phyloP scores from a whole-genome alignment of 2,329 filamentous ascomycete species.

The Diaporthe helianthi region DNA sequence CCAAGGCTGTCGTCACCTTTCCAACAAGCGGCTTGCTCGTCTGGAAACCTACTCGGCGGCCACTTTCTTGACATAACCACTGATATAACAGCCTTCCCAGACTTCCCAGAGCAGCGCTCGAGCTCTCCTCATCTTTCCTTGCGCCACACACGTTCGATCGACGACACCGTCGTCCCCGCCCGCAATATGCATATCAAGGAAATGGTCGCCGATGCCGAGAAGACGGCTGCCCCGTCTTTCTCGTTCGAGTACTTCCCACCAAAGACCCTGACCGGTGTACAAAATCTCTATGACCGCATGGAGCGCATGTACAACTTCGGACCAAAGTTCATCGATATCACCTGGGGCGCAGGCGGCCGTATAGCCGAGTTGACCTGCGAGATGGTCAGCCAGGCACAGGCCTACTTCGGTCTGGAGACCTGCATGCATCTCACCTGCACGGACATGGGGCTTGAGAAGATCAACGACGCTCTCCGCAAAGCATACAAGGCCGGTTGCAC shows the following conservation, averaged over 20 bases:
- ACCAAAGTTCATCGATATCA: slow-evolving; percentile 96
- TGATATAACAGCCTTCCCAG: slow-evolving; percentile 20
- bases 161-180: slow-evolving; percentile 13
- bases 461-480: slow-evolving; percentile 84
- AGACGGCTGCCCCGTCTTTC: slow-evolving; percentile 83
- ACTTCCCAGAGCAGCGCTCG: background rate
- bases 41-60: slow-evolving; percentile 4
- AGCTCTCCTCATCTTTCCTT: background rate
- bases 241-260: slow-evolving; percentile 99
- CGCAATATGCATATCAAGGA: slow-evolving; percentile 91
- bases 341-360: slow-evolving; percentile 94
- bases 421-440: slow-evolving; percentile 99
- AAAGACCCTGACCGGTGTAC: slow-evolving; percentile 95
- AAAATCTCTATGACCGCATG: slow-evolving; percentile 99
- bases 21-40: background rate
- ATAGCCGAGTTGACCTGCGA: slow-evolving; percentile 93
- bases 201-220: slow-evolving; percentile 84
- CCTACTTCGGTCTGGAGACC: slow-evolving; percentile 93
- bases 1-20: background rate
- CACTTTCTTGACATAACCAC: slow-evolving; percentile 1
- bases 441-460: slow-evolving; percentile 92
- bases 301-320: slow-evolving; percentile 97
- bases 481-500: slow-evolving; percentile 96
- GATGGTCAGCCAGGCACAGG: slow-evolving; percentile 96
- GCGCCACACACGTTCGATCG: background rate